These are phyloP conservation scores for Aspergillus sp. DNA, from an alignment of 2,329 filamentous ascomycete species.

Conservation along the genomic window DNA sequence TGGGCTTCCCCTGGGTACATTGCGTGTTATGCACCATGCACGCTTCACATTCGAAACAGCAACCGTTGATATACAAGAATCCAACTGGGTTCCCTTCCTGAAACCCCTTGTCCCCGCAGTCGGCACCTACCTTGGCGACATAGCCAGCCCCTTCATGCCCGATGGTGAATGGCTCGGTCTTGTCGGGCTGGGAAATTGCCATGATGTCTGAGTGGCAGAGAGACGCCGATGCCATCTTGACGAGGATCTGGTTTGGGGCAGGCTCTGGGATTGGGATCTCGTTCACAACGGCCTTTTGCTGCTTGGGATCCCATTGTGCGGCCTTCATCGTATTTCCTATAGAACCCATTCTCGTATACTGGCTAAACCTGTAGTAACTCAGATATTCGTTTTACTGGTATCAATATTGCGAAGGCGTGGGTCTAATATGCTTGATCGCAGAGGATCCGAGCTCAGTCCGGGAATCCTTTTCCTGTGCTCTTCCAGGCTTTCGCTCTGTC, in stretches of 20 bases:
- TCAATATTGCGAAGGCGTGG: no score
- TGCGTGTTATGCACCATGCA: conserved; percentile 5
- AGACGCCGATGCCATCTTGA: conserved; percentile 2
- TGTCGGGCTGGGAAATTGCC: neutral
- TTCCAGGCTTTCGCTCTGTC: neutral
- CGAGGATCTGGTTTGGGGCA: conserved; percentile 4
- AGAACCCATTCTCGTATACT: no score
- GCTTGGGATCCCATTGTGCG: neutral
- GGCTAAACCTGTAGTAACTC: no score
- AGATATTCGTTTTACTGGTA: no score
- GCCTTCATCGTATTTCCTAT: neutral
- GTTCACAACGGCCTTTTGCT: conserved; percentile 6
- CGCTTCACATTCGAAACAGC: conserved; percentile 7
- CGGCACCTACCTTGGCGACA: neutral
- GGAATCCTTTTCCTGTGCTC: neutral
- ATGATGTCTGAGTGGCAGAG: conserved; percentile 11
- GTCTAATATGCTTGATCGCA: no score
- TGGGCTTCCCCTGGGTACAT: neutral
- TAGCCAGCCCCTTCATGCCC: conserved; percentile 6
- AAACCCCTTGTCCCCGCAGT: neutral
- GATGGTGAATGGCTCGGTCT: neutral
- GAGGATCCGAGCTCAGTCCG: neutral
- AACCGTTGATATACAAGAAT: conserved; percentile 4
- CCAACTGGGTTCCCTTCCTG: conserved; percentile 2
- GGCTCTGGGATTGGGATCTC: neutral